Evolutionary conservation across 2,329 filamentous ascomycete species (phyloP), one percentile per base, ranked within the genome.

Genomic region (Aspergillus jensenii): DNA sequence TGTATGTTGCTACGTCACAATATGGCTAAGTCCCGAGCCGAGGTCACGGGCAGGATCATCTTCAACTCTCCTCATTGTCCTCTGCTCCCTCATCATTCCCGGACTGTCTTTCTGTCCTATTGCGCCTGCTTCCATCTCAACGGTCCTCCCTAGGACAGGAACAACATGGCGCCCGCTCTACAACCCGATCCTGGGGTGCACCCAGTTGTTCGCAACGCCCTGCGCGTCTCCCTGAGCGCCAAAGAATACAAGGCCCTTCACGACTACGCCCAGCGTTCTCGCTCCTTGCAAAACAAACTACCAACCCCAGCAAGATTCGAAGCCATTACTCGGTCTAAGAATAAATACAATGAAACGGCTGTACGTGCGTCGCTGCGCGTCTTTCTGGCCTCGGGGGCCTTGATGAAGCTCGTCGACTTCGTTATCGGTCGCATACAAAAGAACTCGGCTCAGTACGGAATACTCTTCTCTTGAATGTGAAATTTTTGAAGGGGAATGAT

Each of bases 171-270:
- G 27, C 51, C 60, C 21, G 54, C 56, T 27, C 41, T 59, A 51
- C 44, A 48, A 52, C 48, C 65, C 47, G 64, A 63, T 52, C 58
- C 59, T 35, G 63, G 63, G 33, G 56, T 82, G 59, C 89, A 93
- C 65, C 89, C 90, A 5, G 82, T 96, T 62, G 82, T 96, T 56
- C 90, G 90, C 74, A 96, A 95, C 74, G 88, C 91, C 44, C 82
- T 97, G 59, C 88, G 92, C 65, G 93, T 96, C 76, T 95, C 90
- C 58, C 75, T 87, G 53, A 91, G 93, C 71, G 87, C 91, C 43
- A 87, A 88, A 73, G 93, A 97, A 74, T 97, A 97, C 75, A 88
- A 90, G 65, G 79, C 88, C 1, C 84, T 97, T 17, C 91, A 96
- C 74, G 88, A 89, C 69, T 92, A 93, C 70, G 83, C 96, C 51